Percentiles rank a stretch among this genome's conserved stretches.
Conservation (phyloP, 2,329 filamentous ascomycete species). For the Grosmannia huntii region DNA sequence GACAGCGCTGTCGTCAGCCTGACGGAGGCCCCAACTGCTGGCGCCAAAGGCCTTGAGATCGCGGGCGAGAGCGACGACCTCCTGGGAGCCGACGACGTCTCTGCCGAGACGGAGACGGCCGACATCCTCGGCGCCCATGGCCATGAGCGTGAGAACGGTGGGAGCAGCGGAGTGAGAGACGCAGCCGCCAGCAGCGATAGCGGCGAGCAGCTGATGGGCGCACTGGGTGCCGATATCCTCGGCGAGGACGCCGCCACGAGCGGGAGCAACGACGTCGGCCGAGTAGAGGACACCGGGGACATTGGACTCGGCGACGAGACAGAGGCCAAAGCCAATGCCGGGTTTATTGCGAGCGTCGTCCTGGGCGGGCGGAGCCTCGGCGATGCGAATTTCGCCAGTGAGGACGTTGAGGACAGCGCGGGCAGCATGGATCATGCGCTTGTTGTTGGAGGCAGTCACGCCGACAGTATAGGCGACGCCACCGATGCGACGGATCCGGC, state of each 20-base stretch:
- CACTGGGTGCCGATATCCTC: conserved; percentile 85
- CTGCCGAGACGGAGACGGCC: conserved; percentile 71
- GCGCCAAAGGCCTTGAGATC: conserved; percentile 83
- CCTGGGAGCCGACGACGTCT: conserved; percentile 70
- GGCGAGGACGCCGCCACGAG: conserved; percentile 67
- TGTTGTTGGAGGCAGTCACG: conserved; percentile 85
- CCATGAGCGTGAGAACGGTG: conserved; percentile 80
- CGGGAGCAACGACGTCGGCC: conserved; percentile 65
- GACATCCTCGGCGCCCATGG: conserved; percentile 95
- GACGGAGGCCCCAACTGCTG: conserved; percentile 79
- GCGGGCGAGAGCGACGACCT: conserved; percentile 65
- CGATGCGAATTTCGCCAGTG: conserved; percentile 82
- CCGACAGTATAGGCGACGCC: conserved; percentile 92
- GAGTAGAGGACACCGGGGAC: conserved; percentile 71
- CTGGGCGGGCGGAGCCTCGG: conserved; percentile 35
- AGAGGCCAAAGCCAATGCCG: conserved; percentile 85
- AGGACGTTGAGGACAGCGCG: conserved; percentile 78
- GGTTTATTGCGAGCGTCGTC: conserved; percentile 51
- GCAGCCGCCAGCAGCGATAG: conserved; percentile 71
- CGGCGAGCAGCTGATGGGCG: conserved; percentile 79
- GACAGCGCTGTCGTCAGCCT: conserved; percentile 45
- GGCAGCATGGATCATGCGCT: conserved; percentile 84
- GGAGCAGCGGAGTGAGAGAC: conserved; percentile 58
- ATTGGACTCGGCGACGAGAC: conserved; percentile 83
- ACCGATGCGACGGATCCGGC: conserved; percentile 74